Evolutionary conservation across 2,329 filamentous ascomycete genomes (phyloP).

Genomic region (Cordyceps cateniannulata): DNA sequence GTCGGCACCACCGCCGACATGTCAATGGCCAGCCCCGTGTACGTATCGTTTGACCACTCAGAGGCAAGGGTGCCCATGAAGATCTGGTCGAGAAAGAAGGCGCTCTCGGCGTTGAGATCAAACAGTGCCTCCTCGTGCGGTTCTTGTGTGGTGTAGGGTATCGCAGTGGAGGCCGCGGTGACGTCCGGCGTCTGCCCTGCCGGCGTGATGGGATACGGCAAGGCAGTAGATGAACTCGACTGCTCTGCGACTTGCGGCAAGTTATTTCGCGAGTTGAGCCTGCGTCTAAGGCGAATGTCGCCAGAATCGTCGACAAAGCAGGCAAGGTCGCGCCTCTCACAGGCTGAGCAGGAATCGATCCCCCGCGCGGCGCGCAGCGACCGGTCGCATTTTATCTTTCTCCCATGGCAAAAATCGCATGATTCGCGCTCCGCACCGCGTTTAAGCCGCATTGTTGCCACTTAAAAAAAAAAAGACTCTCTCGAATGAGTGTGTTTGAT

Average conservation of each 20-base stretch:
- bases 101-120: constrained; percentile 19
- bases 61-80: constrained; percentile 16
- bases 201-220: neutral
- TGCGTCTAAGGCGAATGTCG: constrained; percentile 17
- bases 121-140: constrained; percentile 1
- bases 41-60: neutral
- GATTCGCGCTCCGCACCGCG: constrained; percentile 11
- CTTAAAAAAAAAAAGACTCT: neutral
- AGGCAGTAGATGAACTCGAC: neutral
- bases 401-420: constrained; percentile 14
- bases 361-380: constrained; percentile 15
- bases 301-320: constrained; percentile 17
- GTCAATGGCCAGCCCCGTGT: neutral
- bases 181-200: neutral
- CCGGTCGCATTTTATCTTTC: constrained; percentile 22
- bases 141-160: no score
- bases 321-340: constrained; percentile 16
- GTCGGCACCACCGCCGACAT: no score
- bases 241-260: no score
- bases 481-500: no score
- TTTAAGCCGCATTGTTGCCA: constrained; percentile 12
- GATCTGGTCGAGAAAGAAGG: constrained; percentile 21
- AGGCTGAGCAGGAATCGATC: constrained; percentile 18
- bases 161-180: no score
- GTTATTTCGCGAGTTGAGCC: neutral